These are phyloP conservation scores for Prunus dulcis DNA, from an alignment of 306 rosid genomes.

Conservation along the genomic window DNA sequence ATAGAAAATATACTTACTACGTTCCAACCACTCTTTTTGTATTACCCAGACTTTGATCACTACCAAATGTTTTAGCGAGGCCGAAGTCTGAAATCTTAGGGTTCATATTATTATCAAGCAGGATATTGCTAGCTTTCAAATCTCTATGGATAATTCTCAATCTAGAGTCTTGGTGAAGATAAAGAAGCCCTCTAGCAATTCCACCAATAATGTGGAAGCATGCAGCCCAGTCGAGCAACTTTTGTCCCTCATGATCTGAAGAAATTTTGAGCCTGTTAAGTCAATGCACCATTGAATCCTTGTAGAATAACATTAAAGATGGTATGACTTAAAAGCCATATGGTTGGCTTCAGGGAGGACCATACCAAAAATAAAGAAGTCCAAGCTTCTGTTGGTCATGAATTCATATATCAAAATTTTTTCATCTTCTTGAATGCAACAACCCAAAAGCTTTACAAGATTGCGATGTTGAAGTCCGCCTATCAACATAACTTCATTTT, in stretches of 20 bases:
- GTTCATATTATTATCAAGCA: slow-evolving; percentile 31
- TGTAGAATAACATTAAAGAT: too few species aligned
- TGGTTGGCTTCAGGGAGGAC: not conserved
- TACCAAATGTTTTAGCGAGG: slow-evolving; percentile 39
- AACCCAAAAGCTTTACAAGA: slow-evolving; percentile 38
- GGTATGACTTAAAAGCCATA: not conserved
- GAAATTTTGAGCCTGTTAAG: not conserved
- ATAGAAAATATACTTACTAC: slow-evolving; percentile 24
- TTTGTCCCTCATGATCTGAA: not conserved
- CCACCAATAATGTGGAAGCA: slow-evolving; percentile 30
- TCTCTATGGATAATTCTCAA: slow-evolving; percentile 39
- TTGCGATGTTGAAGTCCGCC: slow-evolving; percentile 37
- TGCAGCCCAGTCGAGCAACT: slow-evolving; percentile 10
- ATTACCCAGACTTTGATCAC: slow-evolving; percentile 26
- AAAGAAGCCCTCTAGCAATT: slow-evolving; percentile 30
- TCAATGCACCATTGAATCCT: not conserved
- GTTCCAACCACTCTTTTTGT: slow-evolving; percentile 47
- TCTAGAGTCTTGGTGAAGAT: slow-evolving; percentile 44
- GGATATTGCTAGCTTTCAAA: slow-evolving; percentile 40
- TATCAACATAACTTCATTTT: slow-evolving; percentile 12
- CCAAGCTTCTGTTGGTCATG: slow-evolving; percentile 46
- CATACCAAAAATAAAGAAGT: slow-evolving; percentile 43
- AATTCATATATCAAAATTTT: slow-evolving; percentile 39
- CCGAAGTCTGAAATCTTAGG: slow-evolving; percentile 50
- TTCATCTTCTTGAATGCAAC: slow-evolving; percentile 33